Base-by-base conservation (phyloP, 1,139 yeast species). In the Saccharomycopsis crataegensis region DNA sequence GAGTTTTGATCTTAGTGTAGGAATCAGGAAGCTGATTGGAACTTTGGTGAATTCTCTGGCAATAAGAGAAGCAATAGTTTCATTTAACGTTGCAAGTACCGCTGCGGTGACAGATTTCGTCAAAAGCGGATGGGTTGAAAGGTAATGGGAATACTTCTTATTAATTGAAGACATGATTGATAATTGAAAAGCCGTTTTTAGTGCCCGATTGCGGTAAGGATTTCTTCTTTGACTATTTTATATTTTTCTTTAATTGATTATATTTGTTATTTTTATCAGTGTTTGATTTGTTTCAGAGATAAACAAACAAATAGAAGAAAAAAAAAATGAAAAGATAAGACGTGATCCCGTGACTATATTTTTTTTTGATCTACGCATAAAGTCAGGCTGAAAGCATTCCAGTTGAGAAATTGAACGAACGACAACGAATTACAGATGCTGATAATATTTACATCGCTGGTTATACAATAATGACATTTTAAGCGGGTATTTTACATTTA, bases 101-200 rank as follows among this genome's bases (percentile, higher is more conserved):
- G 82, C 86, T 1, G 84, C 77, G 0, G 90, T 83, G 28, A 77
- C 61, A 0, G 82, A 71, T 62, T 83, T 83, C 53, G 88, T 82
- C 51, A 79, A 64, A 17, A 83, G 66, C 0, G 90, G 90, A 58
- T 78, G 70, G 56, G 68, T 71, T 11, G 68, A 60, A 43, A 83
- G 67, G 46, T 70, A 68, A 1, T 62, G 58, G 44, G 79, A 66
- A 59, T 82, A 82, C 49, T 58, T 62, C 32, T 56, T 53, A 46
- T 53, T 53, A 28, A 55, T 16, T 11, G 50, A 43, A 28, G 51
- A 46, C 55, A 51, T 54, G 48, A 34, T 33, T 28, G 28, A 22
- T 22, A 22, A 3, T 22, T 22, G 28, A 3, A 4, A 4, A 22
- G 28, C 28, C 28, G 2, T 4, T 22, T 22, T 22, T 4, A 22